Conservation (phyloP, 2,329 filamentous ascomycete genomes). For the Blastomyces silverae region DNA sequence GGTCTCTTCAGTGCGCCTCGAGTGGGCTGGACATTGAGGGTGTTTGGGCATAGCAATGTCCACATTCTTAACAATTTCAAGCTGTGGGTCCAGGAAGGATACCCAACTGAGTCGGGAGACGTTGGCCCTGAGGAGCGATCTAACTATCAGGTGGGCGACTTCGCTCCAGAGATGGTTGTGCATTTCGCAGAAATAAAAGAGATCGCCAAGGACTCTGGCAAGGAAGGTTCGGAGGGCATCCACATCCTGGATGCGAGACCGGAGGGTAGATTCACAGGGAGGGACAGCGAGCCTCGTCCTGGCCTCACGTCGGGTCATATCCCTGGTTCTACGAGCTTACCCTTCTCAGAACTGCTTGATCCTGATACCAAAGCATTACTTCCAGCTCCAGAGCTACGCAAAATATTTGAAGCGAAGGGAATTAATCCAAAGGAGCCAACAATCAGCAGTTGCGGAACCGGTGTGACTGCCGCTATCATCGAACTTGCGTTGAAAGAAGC, state of each 20-base stretch:
- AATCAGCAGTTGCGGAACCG: slow-evolving; percentile 83
- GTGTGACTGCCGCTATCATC: slow-evolving; percentile 85
- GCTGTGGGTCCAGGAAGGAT: slow-evolving; percentile 79
- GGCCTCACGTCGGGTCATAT: slow-evolving; percentile 87
- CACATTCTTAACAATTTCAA: slow-evolving; percentile 95
- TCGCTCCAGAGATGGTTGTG: slow-evolving; percentile 59
- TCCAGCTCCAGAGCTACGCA: slow-evolving; percentile 61
- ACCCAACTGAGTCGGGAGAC: slow-evolving; percentile 70
- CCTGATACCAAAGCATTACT: slow-evolving; percentile 74
- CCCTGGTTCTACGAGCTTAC: slow-evolving; percentile 76
- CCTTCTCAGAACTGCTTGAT: slow-evolving; percentile 73
- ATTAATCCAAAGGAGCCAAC: slow-evolving; percentile 74
- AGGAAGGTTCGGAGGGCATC: slow-evolving; percentile 73
- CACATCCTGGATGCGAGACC: slow-evolving; percentile 87
- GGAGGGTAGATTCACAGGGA: slow-evolving; percentile 70
- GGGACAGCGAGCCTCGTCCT: slow-evolving; percentile 75
- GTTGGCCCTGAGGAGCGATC: slow-evolving; percentile 36
- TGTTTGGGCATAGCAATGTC: slow-evolving; percentile 83
- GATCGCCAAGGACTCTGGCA: slow-evolving; percentile 66
- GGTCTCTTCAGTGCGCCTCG: slow-evolving; percentile 92
- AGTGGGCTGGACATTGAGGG: slow-evolving; percentile 85
- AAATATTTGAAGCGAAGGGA: slow-evolving; percentile 71
- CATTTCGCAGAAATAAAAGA: slow-evolving; percentile 77
- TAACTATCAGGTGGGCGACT: slow-evolving; percentile 50
- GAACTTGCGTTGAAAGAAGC: slow-evolving; percentile 80